These are phyloP conservation scores for Gnetum montanum DNA, from an alignment of 75 land plant genomes.

Conservation along the genomic window DNA sequence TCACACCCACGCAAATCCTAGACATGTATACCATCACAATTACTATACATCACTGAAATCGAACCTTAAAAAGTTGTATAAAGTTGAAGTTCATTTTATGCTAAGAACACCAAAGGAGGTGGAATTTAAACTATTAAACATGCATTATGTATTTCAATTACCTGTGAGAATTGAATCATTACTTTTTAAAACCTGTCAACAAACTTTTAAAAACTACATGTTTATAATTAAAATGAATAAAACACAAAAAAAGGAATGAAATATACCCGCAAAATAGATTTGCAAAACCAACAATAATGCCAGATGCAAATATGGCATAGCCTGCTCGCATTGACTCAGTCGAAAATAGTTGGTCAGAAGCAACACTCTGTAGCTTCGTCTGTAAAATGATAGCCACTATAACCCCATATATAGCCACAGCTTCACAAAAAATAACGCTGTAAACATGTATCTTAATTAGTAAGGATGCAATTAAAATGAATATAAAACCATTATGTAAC, in stretches of 20 bases:
- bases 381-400: conserved; percentile 97
- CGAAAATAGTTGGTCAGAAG: conserved; percentile 33
- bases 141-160: no score
- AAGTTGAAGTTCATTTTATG: background rate
- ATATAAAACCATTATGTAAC: no score
- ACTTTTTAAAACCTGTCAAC: no score
- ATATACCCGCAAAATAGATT: conserved; percentile 93
- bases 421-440: conserved; percentile 74
- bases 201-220: no score
- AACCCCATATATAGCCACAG: conserved; percentile 90
- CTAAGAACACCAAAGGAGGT: background rate
- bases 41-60: no score
- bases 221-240: no score
- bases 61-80: background rate
- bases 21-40: conserved; percentile 1
- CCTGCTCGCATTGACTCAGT: conserved; percentile 94
- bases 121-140: no score
- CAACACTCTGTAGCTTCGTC: conserved; percentile 87
- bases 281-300: conserved; percentile 95
- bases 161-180: no score
- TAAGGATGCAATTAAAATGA: no score
- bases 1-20: conserved; percentile 91
- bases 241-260: background rate
- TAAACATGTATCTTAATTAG: conserved; percentile 5
- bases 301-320: conserved; percentile 92